Evolutionary conservation across 306 rosid genomes (phyloP), one percentile per base, ranked within the genome.

Genomic region (Hylodesmum podocarpum): DNA sequence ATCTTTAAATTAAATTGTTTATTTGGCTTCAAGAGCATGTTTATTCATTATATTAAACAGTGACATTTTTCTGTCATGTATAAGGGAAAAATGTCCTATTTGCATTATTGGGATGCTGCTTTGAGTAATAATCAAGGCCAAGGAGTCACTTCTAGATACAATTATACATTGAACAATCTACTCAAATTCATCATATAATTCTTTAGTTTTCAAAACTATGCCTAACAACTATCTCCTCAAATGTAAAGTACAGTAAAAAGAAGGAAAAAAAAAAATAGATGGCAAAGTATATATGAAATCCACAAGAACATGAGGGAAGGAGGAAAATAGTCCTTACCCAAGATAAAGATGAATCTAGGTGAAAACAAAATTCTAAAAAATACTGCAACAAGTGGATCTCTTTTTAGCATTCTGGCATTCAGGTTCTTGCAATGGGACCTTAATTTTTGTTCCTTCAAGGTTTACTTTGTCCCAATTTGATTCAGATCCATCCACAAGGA

Each of bases 361-460:
- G 18, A 67, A 71, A 8, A 41, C 6, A 11, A 75, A 75, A 50
- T 62, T 58, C 77, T 86, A 88, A 46, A 63, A 85, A 80, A 81
- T 80, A 36, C 77, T 78, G 87, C 98, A 94, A 78, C 98, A 94
- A 25, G 64, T 80, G 82, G 27, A 87, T 39, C 72, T 71, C 54
- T 75, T 73, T 82, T 84, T 86, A 39, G 87, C 78, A 40, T 81
- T 74, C 34, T 22, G 73, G 63, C 21, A 51, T 51, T 75, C 84
- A 0, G 88, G 87, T 55, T 89, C 97, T 63, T 83, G 89, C 24
- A 77, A 85, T 15, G 85, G 88, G 55, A 90, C 88, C 80, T 76
- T 73, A 76, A 95, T 78, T 25, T 85, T 70, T 18, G 85, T 81
- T 41, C 99, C 99, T 57, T 77, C 88, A 40, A 92, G 92, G 46